These are phyloP conservation scores for Trametes gibbosa DNA, from an alignment of 768 basidiomycete species.

Conservation along the genomic window DNA sequence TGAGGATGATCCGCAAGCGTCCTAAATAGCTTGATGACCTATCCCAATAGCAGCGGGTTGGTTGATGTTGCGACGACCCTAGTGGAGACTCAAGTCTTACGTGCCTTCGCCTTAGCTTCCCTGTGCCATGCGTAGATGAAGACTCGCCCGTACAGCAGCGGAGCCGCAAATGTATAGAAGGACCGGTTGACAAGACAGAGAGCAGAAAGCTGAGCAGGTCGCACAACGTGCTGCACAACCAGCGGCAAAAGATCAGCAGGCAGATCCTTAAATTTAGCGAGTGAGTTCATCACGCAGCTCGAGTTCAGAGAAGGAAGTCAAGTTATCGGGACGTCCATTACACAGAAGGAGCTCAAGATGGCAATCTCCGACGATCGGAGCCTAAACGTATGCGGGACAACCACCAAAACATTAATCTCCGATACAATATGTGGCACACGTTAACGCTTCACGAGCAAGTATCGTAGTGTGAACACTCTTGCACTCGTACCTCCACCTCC, in stretches of 20 bases:
- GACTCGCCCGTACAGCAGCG: constrained; percentile 54
- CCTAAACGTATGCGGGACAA: background rate
- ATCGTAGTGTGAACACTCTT: background rate
- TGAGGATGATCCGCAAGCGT: constrained; percentile 54
- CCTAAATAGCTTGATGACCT: constrained; percentile 62
- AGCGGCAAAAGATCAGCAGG: constrained; percentile 64
- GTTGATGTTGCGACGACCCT: background rate
- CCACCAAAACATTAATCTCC: background rate
- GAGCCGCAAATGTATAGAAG: constrained; percentile 51
- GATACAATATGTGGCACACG: background rate
- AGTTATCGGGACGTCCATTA: background rate
- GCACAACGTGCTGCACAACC: constrained; percentile 50
- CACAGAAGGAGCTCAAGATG: background rate
- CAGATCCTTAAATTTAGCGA: constrained; percentile 46
- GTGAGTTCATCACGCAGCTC: background rate
- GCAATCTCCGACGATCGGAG: background rate
- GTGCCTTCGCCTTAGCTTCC: constrained; percentile 58
- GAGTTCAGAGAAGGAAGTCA: too few relatives aligned
- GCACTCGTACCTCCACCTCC: background rate
- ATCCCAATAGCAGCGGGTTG: background rate
- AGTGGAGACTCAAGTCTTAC: background rate
- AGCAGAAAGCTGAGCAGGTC: constrained; percentile 48
- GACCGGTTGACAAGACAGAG: constrained; percentile 56
- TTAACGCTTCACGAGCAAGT: background rate
- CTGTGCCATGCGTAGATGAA: constrained; percentile 72